These are phyloP conservation scores for Chalaropsis thielavioides DNA, from an alignment of 2,329 filamentous ascomycete species.

Conservation along the genomic window DNA sequence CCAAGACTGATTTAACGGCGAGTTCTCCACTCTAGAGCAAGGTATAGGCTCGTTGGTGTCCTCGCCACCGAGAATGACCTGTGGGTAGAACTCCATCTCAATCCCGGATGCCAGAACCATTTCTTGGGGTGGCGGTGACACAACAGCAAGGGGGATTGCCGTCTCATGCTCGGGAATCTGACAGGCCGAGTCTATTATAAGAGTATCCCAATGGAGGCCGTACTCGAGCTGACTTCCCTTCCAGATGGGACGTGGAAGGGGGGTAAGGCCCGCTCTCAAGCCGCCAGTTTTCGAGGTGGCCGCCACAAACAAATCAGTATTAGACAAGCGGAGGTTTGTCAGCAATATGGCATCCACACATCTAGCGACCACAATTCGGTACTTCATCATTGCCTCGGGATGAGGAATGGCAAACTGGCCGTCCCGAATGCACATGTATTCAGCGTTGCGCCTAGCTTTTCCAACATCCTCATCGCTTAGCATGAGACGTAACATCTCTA, in stretches of 20 bases:
- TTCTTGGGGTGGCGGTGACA: not conserved
- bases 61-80: not conserved
- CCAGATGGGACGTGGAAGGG: not conserved
- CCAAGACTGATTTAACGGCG: not conserved
- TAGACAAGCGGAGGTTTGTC: not conserved
- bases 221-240: not conserved
- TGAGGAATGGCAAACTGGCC: not conserved
- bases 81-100: not conserved
- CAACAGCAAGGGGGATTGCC: not conserved
- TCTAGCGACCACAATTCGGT: not conserved
- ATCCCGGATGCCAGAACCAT: not conserved
- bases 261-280: not conserved
- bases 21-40: not conserved
- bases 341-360: not conserved
- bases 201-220: not conserved
- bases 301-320: not conserved
- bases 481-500: not conserved
- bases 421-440: not conserved
- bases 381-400: not conserved
- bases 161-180: slow-evolving; percentile 1
- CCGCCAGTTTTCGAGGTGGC: not conserved
- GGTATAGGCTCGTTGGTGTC: not conserved
- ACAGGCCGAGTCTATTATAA: not conserved
- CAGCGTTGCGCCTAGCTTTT: not conserved
- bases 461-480: not conserved